phyloP scores from a whole-genome alignment of 768 basidiomycete species.

The Gymnopilus junonius region DNA sequence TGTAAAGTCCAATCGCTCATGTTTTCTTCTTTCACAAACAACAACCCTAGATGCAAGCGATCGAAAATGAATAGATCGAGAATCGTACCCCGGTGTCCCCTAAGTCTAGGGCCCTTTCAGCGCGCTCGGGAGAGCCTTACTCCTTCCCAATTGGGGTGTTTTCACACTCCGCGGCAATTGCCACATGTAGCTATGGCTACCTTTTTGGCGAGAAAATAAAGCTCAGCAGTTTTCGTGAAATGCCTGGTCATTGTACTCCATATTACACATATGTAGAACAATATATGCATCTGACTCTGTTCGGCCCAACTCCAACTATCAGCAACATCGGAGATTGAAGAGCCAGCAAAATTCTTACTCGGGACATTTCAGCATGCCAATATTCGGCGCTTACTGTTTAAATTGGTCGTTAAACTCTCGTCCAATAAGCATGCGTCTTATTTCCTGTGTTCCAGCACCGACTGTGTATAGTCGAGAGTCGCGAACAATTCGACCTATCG shows the following conservation, averaged over 20 bases:
- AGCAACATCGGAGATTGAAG: background rate
- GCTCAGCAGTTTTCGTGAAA: background rate
- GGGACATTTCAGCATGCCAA: background rate
- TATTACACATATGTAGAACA: background rate
- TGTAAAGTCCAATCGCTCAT: constrained; percentile 5
- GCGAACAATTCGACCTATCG: constrained; percentile 83
- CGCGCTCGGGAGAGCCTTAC: constrained; percentile 14
- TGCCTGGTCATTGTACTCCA: background rate
- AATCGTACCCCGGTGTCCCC: constrained; percentile 6
- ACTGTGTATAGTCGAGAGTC: constrained; percentile 91
- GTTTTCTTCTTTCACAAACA: constrained; percentile 8
- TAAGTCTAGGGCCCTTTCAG: background rate
- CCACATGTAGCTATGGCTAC: constrained; percentile 5
- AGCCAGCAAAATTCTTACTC: background rate
- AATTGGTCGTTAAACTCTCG: constrained; percentile 86
- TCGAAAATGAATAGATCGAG: constrained; percentile 17
- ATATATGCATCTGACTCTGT: background rate
- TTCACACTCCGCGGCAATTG: constrained; percentile 22
- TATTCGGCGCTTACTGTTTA: constrained; percentile 25
- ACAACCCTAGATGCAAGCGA: constrained; percentile 19
- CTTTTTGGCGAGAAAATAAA: constrained; percentile 5
- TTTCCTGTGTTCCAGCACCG: constrained; percentile 97
- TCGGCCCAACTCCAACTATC: background rate
- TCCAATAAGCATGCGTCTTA: constrained; percentile 92
- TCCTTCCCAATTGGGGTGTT: constrained; percentile 17